Conservation (phyloP, 2,329 filamentous ascomycete genomes). For the Zymoseptoria pseudotritici region DNA sequence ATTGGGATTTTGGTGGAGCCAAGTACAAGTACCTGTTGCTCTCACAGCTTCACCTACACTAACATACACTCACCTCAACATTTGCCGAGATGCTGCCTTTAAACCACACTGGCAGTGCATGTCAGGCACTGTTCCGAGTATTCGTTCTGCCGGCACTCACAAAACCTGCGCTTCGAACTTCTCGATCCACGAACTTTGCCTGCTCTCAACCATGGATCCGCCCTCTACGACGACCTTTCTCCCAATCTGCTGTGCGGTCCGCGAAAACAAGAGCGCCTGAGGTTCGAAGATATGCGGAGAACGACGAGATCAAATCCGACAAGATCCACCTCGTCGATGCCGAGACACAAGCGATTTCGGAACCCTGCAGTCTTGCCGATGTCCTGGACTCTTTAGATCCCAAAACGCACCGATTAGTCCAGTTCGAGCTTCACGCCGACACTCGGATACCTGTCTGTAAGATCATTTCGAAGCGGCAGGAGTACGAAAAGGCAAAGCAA, state of each 20-base stretch:
- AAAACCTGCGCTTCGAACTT: constrained; percentile 7
- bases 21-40: background rate
- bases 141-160: constrained; percentile 34
- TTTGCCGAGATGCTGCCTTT: background rate
- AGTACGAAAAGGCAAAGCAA: constrained; percentile 40
- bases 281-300: constrained; percentile 35
- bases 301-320: constrained; percentile 43
- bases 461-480: constrained; percentile 53
- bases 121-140: constrained; percentile 37
- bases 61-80: background rate
- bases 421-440: constrained; percentile 27
- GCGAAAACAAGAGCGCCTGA: constrained; percentile 32
- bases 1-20: background rate
- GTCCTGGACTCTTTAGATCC: constrained; percentile 43
- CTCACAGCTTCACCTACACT: background rate
- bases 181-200: constrained; percentile 20
- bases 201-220: background rate
- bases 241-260: constrained; percentile 17
- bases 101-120: background rate
- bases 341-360: constrained; percentile 30
- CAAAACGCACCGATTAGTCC: constrained; percentile 44
- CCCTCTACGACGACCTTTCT: constrained; percentile 15
- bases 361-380: constrained; percentile 20
- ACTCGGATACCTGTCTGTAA: constrained; percentile 58
- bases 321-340: constrained; percentile 39